Percentiles rank a stretch among this genome's conserved stretches.
Evolutionary conservation across 768 basidiomycete species (phyloP).

Genomic region (Galerina sulciceps): DNA sequence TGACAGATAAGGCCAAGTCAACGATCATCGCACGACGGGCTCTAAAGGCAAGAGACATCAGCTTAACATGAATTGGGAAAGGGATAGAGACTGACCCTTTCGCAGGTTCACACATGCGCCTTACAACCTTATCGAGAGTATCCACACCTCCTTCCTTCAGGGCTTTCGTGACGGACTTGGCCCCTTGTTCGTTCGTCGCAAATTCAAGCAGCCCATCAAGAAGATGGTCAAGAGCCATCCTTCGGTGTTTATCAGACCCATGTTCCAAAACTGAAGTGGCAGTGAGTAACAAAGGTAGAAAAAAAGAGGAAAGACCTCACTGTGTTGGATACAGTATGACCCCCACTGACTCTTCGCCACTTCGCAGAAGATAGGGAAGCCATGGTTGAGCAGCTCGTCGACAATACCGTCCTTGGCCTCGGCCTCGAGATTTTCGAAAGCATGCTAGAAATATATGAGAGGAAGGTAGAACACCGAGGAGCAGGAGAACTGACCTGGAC

Average conservation of each 20-base stretch:
- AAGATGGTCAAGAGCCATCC: conserved; percentile 79
- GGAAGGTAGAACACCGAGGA: not conserved
- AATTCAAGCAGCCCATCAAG: conserved; percentile 78
- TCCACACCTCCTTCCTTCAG: conserved; percentile 84
- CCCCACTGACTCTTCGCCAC: conserved; percentile 91
- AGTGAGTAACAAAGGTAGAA: not conserved
- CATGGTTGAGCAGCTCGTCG: conserved; percentile 80
- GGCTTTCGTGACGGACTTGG: conserved; percentile 85
- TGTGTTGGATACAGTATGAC: conserved; percentile 85
- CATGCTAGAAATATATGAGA: conserved; percentile 52
- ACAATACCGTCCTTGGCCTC: conserved; percentile 85
- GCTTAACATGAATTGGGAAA: no score
- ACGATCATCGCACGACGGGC: conserved; percentile 84
- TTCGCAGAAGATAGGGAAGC: conserved; percentile 67
- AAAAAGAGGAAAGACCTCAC: conserved; percentile 42
- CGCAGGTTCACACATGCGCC: conserved; percentile 85
- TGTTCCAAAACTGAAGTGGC: conserved; percentile 73
- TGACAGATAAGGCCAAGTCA: conserved; percentile 81
- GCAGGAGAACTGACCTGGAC: conserved; percentile 64
- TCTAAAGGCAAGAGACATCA: conserved; percentile 18
- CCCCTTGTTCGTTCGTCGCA: conserved; percentile 84
- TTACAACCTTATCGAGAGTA: conserved; percentile 73
- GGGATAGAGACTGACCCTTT: conserved; percentile 56
- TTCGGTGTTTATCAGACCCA: conserved; percentile 74
- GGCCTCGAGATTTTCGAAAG: conserved; percentile 85